Evolutionary conservation across 768 basidiomycete genomes (phyloP).

Genomic region (Strobilomyces dryophilus): DNA sequence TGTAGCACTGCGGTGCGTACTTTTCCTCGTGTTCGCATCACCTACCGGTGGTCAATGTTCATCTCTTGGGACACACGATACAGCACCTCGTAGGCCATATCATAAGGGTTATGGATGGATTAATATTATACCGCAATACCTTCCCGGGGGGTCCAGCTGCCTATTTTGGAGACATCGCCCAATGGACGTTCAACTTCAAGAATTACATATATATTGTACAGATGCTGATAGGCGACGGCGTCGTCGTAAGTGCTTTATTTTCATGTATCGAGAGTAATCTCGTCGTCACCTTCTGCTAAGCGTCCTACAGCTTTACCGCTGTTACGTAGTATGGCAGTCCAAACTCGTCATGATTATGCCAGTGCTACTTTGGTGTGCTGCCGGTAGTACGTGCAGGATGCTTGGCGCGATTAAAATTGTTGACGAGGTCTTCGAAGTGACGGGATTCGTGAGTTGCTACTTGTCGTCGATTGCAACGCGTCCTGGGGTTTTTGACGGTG

Average conservation of each 20-base stretch:
- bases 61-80: neutral
- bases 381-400: neutral
- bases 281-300: neutral
- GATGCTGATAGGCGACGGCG: neutral
- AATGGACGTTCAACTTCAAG: conserved; percentile 3
- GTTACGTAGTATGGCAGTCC: neutral
- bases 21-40: neutral
- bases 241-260: neutral
- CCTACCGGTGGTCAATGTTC: neutral
- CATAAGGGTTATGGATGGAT: neutral
- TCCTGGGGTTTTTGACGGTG: neutral
- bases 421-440: neutral
- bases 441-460: neutral
- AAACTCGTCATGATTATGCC: neutral
- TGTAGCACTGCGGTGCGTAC: neutral
- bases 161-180: neutral
- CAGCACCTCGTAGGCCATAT: neutral
- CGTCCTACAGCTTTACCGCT: neutral
- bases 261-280: no score
- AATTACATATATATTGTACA: neutral
- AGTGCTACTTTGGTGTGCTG: neutral
- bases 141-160: neutral
- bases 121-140: neutral
- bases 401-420: neutral
- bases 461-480: neutral